Percentiles rank a stretch among this genome's conserved stretches.
These are phyloP conservation scores for Polygonum aviculare DNA, from an alignment of 148 eudicot genomes.

Conservation along the genomic window DNA sequence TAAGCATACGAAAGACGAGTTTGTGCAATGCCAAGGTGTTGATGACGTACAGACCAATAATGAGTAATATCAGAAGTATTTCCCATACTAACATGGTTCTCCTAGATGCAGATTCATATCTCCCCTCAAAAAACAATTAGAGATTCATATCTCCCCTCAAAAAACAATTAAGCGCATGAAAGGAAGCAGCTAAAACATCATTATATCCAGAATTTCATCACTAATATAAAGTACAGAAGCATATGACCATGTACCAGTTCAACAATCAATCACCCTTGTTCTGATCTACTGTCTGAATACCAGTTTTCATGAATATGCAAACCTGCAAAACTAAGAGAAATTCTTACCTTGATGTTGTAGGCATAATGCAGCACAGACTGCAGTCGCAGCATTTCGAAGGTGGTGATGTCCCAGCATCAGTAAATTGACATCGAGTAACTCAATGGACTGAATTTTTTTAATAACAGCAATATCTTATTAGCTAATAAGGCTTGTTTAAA, in stretches of 20 bases:
- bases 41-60: not conserved
- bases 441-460: slow-evolving; percentile 36
- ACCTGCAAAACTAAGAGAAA: not conserved
- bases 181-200: not conserved
- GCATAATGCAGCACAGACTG: slow-evolving; percentile 81
- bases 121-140: not conserved
- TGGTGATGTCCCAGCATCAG: slow-evolving; percentile 83
- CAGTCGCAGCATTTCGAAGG: slow-evolving; percentile 90
- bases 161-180: not conserved
- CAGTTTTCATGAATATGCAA: not conserved
- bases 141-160: not conserved
- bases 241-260: not conserved
- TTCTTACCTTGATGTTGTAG: slow-evolving; percentile 66
- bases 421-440: slow-evolving; percentile 47
- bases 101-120: not conserved
- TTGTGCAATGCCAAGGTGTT: not conserved
- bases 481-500: not conserved
- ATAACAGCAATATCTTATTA: not conserved
- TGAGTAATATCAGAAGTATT: not conserved
- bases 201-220: not conserved
- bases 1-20: not conserved
- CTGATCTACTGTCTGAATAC: not conserved
- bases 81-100: not conserved
- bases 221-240: not conserved
- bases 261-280: not conserved